These are phyloP conservation scores for Trypanosoma grayi DNA, from an alignment of 208 protist genomes.

Conservation along the genomic window DNA sequence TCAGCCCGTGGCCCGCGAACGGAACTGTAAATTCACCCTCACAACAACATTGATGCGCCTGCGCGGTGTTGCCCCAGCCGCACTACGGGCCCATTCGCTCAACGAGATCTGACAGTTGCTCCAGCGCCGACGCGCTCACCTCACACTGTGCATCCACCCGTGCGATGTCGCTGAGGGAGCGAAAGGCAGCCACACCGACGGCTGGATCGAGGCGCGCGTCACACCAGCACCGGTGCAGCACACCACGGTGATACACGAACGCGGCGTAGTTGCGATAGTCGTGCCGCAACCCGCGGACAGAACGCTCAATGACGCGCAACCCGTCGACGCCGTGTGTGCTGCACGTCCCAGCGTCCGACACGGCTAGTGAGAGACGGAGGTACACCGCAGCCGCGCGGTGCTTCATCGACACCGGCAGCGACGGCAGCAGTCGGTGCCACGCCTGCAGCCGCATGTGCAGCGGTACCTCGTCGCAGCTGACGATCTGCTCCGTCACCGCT, in stretches of 20 bases:
- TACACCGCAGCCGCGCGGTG: slow-evolving; percentile 19
- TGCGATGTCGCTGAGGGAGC: slow-evolving; percentile 13
- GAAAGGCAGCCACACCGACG: slow-evolving; percentile 10
- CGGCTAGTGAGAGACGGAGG: slow-evolving; percentile 9
- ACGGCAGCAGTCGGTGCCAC: slow-evolving; percentile 16
- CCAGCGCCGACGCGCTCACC: slow-evolving; percentile 5
- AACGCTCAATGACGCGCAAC: slow-evolving; percentile 17
- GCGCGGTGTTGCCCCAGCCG: background rate
- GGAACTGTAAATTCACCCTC: too few relatives aligned
- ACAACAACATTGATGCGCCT: too few relatives aligned
- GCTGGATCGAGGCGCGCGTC: slow-evolving; percentile 7
- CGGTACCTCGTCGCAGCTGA: slow-evolving; percentile 13
- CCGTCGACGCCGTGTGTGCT: slow-evolving; percentile 3
- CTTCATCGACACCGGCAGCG: slow-evolving; percentile 20
- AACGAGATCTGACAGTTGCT: slow-evolving; percentile 11
- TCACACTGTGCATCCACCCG: slow-evolving; percentile 3
- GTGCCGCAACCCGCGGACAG: slow-evolving; percentile 4
- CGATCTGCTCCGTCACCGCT: slow-evolving; percentile 13
- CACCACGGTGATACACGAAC: slow-evolving; percentile 17
- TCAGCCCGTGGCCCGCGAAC: too few relatives aligned
- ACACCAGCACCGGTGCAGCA: slow-evolving; percentile 18
- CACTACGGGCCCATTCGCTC: background rate
- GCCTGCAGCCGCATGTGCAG: slow-evolving; percentile 7
- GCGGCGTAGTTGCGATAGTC: slow-evolving; percentile 16
- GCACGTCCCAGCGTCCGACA: background rate